phyloP scores from a whole-genome alignment of 2,329 filamentous ascomycete species.

The Diaporthe amygdali region DNA sequence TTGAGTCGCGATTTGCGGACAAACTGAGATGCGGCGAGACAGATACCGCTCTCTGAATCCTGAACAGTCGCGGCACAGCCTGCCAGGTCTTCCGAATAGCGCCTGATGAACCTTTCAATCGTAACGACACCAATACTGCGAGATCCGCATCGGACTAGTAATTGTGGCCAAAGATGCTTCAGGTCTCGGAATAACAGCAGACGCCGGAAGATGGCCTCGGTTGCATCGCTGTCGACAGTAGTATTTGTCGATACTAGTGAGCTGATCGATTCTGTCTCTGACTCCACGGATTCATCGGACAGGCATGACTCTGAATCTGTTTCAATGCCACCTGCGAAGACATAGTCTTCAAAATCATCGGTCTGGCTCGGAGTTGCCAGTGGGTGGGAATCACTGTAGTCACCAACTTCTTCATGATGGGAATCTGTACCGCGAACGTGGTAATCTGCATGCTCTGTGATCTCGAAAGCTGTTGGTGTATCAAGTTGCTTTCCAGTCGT shows the following conservation, averaged over 20 bases:
- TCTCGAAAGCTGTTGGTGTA: too few species aligned
- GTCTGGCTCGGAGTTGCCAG: neutral
- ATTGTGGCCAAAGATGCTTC: conserved; percentile 10
- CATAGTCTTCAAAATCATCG: neutral
- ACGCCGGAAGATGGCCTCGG: neutral
- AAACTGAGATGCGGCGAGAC: neutral
- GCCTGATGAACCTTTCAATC: neutral
- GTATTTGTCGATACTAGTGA: neutral
- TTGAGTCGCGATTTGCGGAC: neutral
- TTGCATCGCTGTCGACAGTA: neutral
- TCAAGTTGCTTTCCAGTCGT: neutral
- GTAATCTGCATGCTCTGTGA: too few species aligned
- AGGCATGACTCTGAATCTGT: neutral
- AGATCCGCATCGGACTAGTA: neutral
- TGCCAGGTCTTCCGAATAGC: conserved; percentile 5
- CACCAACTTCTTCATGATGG: neutral
- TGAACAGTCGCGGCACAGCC: neutral
- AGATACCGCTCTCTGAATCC: neutral
- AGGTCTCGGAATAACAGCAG: neutral
- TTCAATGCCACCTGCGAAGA: neutral
- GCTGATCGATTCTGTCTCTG: neutral
- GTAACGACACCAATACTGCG: neutral
- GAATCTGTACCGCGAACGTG: neutral
- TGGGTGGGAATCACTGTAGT: rapidly evolving
- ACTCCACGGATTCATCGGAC: neutral